phyloP scores from a whole-genome alignment of 768 basidiomycete species.

The Mycena galericulata region DNA sequence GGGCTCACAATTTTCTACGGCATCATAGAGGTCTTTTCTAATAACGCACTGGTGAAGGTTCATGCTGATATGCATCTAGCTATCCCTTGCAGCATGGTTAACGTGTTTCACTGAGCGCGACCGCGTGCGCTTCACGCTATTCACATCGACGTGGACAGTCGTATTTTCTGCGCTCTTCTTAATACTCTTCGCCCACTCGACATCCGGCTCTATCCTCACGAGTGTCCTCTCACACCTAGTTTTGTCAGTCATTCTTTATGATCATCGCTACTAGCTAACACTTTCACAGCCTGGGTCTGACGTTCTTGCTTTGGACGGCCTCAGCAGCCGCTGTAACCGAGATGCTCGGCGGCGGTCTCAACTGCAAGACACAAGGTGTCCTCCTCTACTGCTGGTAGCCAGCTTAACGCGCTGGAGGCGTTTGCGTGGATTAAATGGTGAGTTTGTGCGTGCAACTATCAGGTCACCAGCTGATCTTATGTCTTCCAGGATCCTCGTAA shows the following conservation, averaged over 20 bases:
- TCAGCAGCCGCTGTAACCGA: conserved; percentile 79
- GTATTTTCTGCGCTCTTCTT: conserved; percentile 64
- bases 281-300: conserved; percentile 65
- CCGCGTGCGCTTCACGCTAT: conserved; percentile 75
- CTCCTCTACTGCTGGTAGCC: conserved; percentile 79
- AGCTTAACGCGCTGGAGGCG: conserved; percentile 79
- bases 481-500: conserved; percentile 69
- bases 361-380: conserved; percentile 65
- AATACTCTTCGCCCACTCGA: conserved; percentile 63
- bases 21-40: conserved; percentile 69
- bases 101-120: conserved; percentile 63
- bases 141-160: conserved; percentile 80
- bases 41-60: neutral
- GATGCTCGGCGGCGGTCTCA: conserved; percentile 73
- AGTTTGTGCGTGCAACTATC: conserved; percentile 37
- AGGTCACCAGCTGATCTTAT: conserved; percentile 7
- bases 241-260: conserved; percentile 62
- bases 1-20: conserved; percentile 68
- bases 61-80: conserved; percentile 47
- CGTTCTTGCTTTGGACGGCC: conserved; percentile 85
- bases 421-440: conserved; percentile 85
- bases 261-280: neutral
- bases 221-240: conserved; percentile 73
- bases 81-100: conserved; percentile 81
- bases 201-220: conserved; percentile 62